Base-by-base conservation (phyloP, 768 basidiomycete genomes). In the Boletus rex-veris region DNA sequence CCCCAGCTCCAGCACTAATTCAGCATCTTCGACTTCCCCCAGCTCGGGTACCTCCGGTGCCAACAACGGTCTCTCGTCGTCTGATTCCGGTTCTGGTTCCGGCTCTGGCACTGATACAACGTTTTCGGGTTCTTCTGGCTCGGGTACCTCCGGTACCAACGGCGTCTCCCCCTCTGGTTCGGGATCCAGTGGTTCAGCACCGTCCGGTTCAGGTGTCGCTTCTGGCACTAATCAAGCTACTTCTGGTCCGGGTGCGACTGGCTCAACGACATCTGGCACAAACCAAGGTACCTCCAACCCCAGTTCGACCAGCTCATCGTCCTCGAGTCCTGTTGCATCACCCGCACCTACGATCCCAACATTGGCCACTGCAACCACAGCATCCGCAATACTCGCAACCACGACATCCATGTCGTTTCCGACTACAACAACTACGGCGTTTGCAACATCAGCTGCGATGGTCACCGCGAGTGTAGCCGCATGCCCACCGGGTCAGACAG, bases 401-500 rank as follows among this genome's bases (percentile, higher is more conserved):
- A 24, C 35, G n/a, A 28, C 45, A 19, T 19, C 43, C 30, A 37
- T 24, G 8, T 26, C 46, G 0, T 11, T 26, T 12, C 9, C 36
- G 26, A 59, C 46, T 4, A 31, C 40, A 5, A 24, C 51, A 12
- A 26, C 36, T 10, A 21, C 60, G 35, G 46, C 53, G 21, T 52
- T 48, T 19, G 33, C 52, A 24, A 19, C 39, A n/a, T 16, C 52
- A 14, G 40, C 47, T 10, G 12, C 42, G 35, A 35, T 3, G 28
- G 26, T 31, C 14, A 33, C 52, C 19, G 7, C 42, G 3, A 16
- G 37, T 5, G 31, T 11, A 1, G 0, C 40, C 2, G 38, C 47
- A 18, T 65, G 64, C 26, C 65, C 62, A 39, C 10, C 62, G 21
- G 62, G 65, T 30, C 30, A 51, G 44, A 64, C 15, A 7, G 35